Conservation (phyloP, 805 yeast genomes). For the Yamadazyma sp. region DNA sequence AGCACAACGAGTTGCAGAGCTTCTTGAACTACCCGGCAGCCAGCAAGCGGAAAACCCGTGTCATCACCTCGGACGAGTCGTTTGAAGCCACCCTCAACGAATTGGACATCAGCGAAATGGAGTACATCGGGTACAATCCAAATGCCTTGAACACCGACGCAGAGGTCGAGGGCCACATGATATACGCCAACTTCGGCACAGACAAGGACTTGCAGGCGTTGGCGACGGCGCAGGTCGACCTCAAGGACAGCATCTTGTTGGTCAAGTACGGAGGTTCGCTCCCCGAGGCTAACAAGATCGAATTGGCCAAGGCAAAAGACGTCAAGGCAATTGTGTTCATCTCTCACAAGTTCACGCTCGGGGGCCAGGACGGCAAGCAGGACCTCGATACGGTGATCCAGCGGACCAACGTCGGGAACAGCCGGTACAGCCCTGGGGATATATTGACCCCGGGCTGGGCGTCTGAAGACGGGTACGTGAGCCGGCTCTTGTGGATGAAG, state of each 20-base stretch:
- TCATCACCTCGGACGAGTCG: conserved; percentile 32
- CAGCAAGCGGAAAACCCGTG: conserved; percentile 25
- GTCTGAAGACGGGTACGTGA: conserved; percentile 38
- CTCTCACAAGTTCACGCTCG: conserved; percentile 26
- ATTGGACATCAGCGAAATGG: conserved; percentile 30
- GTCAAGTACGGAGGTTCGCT: conserved; percentile 54
- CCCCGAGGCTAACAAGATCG: conserved; percentile 39
- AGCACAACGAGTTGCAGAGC: conserved; percentile 50
- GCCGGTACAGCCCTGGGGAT: conserved; percentile 72
- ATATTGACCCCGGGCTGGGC: conserved; percentile 78
- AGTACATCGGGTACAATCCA: conserved; percentile 62
- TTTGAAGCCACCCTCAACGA: conserved; percentile 42
- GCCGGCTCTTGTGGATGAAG: conserved; percentile 42
- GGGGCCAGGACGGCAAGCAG: conserved; percentile 13
- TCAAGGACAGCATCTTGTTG: conserved; percentile 54
- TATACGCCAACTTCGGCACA: conserved; percentile 71
- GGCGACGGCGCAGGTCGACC: conserved; percentile 32
- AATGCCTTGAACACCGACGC: conserved; percentile 56
- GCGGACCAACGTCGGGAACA: conserved; percentile 55
- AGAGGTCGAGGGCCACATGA: conserved; percentile 48
- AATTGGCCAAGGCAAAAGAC: conserved; percentile 53
- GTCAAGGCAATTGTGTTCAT: conserved; percentile 71
- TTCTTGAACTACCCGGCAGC: conserved; percentile 64
- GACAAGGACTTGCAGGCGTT: conserved; percentile 51
- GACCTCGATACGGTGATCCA: conserved; percentile 46